phyloP scores from a whole-genome alignment of 495 filamentous ascomycete genomes.

The Penicillium turbatum region DNA sequence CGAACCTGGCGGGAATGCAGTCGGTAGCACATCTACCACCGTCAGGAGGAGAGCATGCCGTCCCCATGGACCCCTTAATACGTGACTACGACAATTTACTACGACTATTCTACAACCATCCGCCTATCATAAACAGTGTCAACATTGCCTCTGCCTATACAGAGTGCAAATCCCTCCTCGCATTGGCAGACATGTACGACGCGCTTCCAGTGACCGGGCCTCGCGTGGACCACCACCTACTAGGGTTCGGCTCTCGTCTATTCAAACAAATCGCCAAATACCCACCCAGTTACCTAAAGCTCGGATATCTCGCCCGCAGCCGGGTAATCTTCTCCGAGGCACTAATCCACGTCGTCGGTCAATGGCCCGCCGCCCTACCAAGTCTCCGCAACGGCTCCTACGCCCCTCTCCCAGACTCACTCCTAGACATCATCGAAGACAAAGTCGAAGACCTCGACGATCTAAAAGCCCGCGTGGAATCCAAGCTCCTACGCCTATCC shows the following conservation, averaged over 20 bases:
- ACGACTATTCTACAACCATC: constrained; percentile 87
- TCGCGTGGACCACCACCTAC: constrained; percentile 85
- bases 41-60: constrained; percentile 26
- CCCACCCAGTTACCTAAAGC: constrained; percentile 81
- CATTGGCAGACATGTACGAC: constrained; percentile 87
- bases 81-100: constrained; percentile 93
- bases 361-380: constrained; percentile 78
- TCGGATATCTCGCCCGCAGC: constrained; percentile 78
- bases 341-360: constrained; percentile 84
- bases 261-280: constrained; percentile 96
- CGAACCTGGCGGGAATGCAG: constrained; percentile 61
- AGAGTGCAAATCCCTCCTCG: constrained; percentile 82
- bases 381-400: constrained; percentile 61
- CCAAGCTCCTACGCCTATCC: constrained; percentile 71
- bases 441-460: constrained; percentile 82
- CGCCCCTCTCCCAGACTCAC: constrained; percentile 58
- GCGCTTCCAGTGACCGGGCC: constrained; percentile 81
- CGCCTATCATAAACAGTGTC: constrained; percentile 71
- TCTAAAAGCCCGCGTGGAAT: constrained; percentile 62
- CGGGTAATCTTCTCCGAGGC: constrained; percentile 88
- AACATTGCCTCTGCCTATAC: constrained; percentile 88
- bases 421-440: constrained; percentile 85
- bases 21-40: constrained; percentile 45
- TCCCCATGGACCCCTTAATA: constrained; percentile 62
- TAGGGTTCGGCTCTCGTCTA: constrained; percentile 81